Evolutionary conservation across 2,329 filamentous ascomycete species (phyloP), one percentile per base, ranked within the genome.

Genomic region (Fusarium sambucinum): DNA sequence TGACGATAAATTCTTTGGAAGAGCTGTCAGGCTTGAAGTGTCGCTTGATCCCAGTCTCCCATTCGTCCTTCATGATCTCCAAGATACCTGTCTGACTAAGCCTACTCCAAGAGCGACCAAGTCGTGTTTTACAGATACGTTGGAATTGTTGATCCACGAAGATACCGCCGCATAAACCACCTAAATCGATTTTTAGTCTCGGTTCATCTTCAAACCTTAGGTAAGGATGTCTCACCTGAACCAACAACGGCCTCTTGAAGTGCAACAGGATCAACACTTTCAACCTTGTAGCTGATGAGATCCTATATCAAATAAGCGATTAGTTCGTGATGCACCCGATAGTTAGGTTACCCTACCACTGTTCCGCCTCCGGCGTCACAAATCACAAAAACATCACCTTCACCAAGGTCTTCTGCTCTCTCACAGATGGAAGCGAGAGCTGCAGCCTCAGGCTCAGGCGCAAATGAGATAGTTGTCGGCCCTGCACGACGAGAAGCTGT

Each of bases 261-360:
- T 7, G n/a, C n/a, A 4, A 46, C 29, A 3, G 52, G 52, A 14
- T 35, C 27, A 5, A 38, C 30, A 8, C 30, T 35, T 2, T 6
- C 30, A 48, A 55, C 44, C 32, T 55, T 55, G 32, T 55, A 55
- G 3, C 30, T 21, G 4, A 55, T 48, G n/a, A 55, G 27, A n/a
- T 55, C 52, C 52, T 55, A 9, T 8, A 27, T 27, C 25, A 27
- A 9, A 27, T 27, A 27, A 27, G 27, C 27, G 8, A 27, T 27
- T 9, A 8, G 27, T 27, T 27, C 27, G 6, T 27, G 8, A 8
- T 27, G 27, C 27, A 27, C 27, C 27, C 3, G 3, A 9, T 2
- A 27, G 27, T 27, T 3, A 9, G 27, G 2, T 2, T 27, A 27
- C 16, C 52, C 23, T 38, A 48, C 52, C 23, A 55, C 52, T 40